Evolutionary conservation across 108 stramenopile species (phyloP), one percentile per base, ranked within the genome.

Genomic region (Mayamaea pseudoterrestris): DNA sequence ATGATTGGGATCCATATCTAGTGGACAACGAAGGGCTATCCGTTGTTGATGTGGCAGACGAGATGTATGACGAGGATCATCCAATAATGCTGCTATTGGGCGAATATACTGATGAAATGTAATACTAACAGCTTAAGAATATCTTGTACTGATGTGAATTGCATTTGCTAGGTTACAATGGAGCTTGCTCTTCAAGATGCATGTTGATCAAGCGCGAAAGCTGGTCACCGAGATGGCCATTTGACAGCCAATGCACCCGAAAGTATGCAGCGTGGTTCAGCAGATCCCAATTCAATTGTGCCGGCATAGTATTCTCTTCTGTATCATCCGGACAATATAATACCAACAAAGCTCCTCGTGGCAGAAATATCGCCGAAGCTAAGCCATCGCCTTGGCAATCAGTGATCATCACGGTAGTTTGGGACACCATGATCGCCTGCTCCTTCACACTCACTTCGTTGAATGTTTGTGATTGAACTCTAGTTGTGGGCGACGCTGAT

Each of bases 201-300:
- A n/a, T n/a, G n/a, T n/a, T n/a, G n/a, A n/a, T n/a, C n/a, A n/a
- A n/a, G n/a, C n/a, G n/a, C n/a, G n/a, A n/a, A n/a, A n/a, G 46
- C 50, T 30, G 37, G 64, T 21, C 40, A 63, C 57, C 27, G 36
- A 47, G 27, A 12, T 43, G 42, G 12, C 23, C 4, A 12, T 43
- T 53, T 30, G 65, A 65, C 24, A 76, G 29, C 74, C 74, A 76
- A 48, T 71, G 66, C 1, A 68, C 63, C 21, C 70, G 67, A 14
- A 76, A 42, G 32, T 76, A 60, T 2, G 50, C 34, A 39, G 68
- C 21, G 34, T 63, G 58, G 55, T 70, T 71, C 47, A 71, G 63
- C 39, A 71, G 53, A 51, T 76, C 74, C 67, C 67, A 76, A 49
- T 76, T 69, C 34, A 76, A 44, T n/a, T 62, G 35, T 6, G 74